These are phyloP conservation scores for Macrotyloma uniflorum DNA, from an alignment of 306 rosid genomes.

Conservation along the genomic window DNA sequence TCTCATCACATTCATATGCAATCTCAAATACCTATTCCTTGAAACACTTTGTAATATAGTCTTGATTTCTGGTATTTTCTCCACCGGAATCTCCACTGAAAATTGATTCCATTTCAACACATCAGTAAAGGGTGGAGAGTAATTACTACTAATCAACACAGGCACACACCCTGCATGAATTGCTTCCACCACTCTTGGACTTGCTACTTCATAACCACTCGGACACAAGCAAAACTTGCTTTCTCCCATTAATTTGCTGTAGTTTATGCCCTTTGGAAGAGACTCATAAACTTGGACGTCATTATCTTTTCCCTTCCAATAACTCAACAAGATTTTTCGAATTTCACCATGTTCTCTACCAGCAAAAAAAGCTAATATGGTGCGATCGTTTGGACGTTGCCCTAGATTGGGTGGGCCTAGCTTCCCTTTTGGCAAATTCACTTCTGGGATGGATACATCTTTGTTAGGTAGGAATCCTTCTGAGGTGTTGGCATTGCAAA, in stretches of 20 bases:
- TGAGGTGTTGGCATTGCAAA: slow-evolving; percentile 67
- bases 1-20: slow-evolving; percentile 47
- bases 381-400: slow-evolving; percentile 43
- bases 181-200: slow-evolving; percentile 75
- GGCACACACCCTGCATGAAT: slow-evolving; percentile 66
- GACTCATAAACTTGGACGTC: slow-evolving; percentile 60
- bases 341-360: slow-evolving; percentile 63
- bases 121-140: slow-evolving; percentile 64
- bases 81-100: slow-evolving; percentile 50
- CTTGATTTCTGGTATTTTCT: slow-evolving; percentile 59
- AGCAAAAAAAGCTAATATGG: slow-evolving; percentile 59
- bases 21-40: neutral
- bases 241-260: slow-evolving; percentile 52
- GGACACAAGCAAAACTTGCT: slow-evolving; percentile 77
- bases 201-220: slow-evolving; percentile 75
- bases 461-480: slow-evolving; percentile 43
- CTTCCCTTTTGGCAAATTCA: slow-evolving; percentile 49
- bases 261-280: slow-evolving; percentile 46
- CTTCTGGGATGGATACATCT: slow-evolving; percentile 47
- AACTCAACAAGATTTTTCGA: slow-evolving; percentile 40
- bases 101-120: slow-evolving; percentile 66
- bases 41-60: slow-evolving; percentile 48
- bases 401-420: slow-evolving; percentile 39
- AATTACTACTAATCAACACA: slow-evolving; percentile 53
- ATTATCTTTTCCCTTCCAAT: slow-evolving; percentile 61